These are phyloP conservation scores for Dillenia turbinata DNA, from an alignment of 164 flowering plant species.

Conservation along the genomic window DNA sequence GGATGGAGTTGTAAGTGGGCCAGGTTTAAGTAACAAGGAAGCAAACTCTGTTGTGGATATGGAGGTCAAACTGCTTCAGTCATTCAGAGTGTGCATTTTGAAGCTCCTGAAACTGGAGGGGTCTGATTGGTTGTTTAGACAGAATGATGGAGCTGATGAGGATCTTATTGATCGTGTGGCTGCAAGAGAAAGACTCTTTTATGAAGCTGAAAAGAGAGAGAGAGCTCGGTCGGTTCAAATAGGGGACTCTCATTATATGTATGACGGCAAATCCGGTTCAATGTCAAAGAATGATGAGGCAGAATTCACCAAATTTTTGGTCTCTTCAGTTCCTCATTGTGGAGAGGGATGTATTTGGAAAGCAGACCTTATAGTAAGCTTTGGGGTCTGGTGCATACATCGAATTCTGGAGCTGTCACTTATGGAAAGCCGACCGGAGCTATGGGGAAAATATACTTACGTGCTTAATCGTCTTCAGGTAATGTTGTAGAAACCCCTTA, in stretches of 20 bases:
- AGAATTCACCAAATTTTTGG: conserved; percentile 19
- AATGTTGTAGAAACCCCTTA: conserved; percentile 6
- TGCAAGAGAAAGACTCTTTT: conserved; percentile 65
- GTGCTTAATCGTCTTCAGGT: conserved; percentile 99
- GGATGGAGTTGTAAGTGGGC: conserved; percentile 16
- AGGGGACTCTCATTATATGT: conserved; percentile 33
- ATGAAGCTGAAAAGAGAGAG: conserved; percentile 64
- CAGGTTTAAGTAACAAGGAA: conserved; percentile 21
- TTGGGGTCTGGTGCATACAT: conserved; percentile 97
- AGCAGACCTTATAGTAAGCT: conserved; percentile 68
- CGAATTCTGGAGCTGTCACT: conserved; percentile 82
- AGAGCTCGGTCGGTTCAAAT: conserved; percentile 18
- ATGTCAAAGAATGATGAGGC: conserved; percentile 37
- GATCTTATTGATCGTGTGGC: conserved; percentile 87
- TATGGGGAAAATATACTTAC: conserved; percentile 97
- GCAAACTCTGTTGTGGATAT: conserved; percentile 33
- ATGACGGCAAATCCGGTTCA: conserved; percentile 37
- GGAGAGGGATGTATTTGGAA: conserved; percentile 89
- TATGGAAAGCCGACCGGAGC: conserved; percentile 99
- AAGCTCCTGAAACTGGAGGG: conserved; percentile 86
- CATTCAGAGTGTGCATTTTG: conserved; percentile 64
- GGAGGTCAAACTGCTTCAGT: conserved; percentile 73
- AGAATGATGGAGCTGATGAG: conserved; percentile 85
- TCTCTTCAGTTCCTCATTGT: conserved; percentile 66
- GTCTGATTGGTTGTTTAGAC: conserved; percentile 87